Evolutionary conservation across 2,329 filamentous ascomycete species (phyloP).

Genomic region (Colletotrichum orchidophilum): DNA sequence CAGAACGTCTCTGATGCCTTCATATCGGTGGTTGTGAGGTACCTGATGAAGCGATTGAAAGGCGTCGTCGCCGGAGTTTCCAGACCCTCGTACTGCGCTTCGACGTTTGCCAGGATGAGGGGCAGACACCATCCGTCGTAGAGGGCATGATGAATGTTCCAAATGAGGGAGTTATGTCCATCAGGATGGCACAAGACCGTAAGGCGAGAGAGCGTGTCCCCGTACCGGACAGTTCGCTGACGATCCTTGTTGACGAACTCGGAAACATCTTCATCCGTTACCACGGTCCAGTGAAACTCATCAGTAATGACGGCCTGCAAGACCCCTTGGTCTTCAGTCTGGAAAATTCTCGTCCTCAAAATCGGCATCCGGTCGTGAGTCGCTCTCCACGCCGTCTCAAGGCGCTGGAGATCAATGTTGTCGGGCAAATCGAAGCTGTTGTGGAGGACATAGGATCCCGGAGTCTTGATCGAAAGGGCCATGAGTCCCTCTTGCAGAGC

Average conservation of each 20-base stretch:
- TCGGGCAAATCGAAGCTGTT: slow-evolving; percentile 33
- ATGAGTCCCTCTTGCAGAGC: slow-evolving; percentile 20
- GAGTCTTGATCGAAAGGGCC: slow-evolving; percentile 32
- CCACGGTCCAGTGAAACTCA: neutral
- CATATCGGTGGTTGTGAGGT: too few relatives aligned
- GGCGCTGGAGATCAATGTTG: neutral
- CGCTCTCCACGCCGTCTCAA: slow-evolving; percentile 34
- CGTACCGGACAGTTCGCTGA: neutral
- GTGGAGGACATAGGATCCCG: slow-evolving; percentile 14
- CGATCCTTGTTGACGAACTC: neutral
- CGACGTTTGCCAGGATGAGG: neutral
- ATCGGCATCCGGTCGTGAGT: slow-evolving; percentile 29
- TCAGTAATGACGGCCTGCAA: neutral
- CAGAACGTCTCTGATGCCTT: too few relatives aligned
- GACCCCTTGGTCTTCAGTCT: neutral
- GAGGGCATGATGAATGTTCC: slow-evolving; percentile 35
- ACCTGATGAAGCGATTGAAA: too few relatives aligned
- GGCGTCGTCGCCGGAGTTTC: neutral
- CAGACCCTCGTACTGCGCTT: neutral
- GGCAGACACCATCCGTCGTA: slow-evolving; percentile 30
- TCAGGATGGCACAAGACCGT: neutral
- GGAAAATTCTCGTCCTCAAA: slow-evolving; percentile 34
- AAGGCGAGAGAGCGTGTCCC: slow-evolving; percentile 16
- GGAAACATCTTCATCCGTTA: neutral
- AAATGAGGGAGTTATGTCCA: slow-evolving; percentile 16